Conservation (phyloP, 805 yeast genomes). For the Ogataea methylovora region DNA sequence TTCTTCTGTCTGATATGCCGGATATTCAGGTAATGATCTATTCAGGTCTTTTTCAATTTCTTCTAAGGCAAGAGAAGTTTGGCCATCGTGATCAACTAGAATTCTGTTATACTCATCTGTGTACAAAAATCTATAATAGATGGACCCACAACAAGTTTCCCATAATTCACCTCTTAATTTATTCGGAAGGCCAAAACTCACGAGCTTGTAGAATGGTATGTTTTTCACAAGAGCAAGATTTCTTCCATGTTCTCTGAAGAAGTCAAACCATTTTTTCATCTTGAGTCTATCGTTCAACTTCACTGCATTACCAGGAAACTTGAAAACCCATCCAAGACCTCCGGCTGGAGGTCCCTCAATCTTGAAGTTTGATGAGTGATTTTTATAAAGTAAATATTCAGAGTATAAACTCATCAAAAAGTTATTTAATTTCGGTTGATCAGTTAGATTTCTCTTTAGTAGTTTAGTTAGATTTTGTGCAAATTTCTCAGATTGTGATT, state of each 20-base stretch:
- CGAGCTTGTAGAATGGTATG: constrained; percentile 70
- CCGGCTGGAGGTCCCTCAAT: constrained; percentile 58
- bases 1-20: constrained; percentile 81
- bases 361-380: constrained; percentile 34
- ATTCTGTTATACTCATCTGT: constrained; percentile 51
- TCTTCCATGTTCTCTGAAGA: constrained; percentile 76
- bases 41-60: constrained; percentile 95
- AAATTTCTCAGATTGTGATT: constrained; percentile 74
- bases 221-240: constrained; percentile 70
- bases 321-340: constrained; percentile 79
- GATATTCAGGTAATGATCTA: constrained; percentile 91
- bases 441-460: constrained; percentile 54
- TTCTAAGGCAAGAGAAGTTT: constrained; percentile 77
- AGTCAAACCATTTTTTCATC: constrained; percentile 90
- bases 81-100: constrained; percentile 53
- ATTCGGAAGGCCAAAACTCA: constrained; percentile 92
- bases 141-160: constrained; percentile 88
- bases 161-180: constrained; percentile 91
- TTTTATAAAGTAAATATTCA: constrained; percentile 67
- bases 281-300: constrained; percentile 75
- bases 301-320: constrained; percentile 85
- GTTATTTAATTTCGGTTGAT: constrained; percentile 53
- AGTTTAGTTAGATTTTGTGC: constrained; percentile 58
- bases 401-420: constrained; percentile 75
- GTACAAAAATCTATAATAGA: constrained; percentile 61